phyloP scores from a whole-genome alignment of 106 monocot species.

The Dendrobium nobile region DNA sequence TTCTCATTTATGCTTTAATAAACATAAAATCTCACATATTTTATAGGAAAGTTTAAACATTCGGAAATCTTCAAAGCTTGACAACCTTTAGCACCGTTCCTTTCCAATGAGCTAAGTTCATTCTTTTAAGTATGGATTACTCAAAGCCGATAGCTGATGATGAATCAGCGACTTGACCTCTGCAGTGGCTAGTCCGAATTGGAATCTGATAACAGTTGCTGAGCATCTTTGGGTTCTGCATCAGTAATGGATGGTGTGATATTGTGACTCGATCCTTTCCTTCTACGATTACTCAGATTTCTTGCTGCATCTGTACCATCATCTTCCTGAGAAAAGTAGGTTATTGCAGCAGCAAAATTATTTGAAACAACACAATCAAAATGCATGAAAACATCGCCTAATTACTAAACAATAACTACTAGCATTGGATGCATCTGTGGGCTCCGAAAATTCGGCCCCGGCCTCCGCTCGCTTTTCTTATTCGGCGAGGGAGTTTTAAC shows the following conservation, averaged over 20 bases:
- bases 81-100: background rate
- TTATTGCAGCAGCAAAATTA: background rate
- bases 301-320: conserved; percentile 5
- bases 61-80: background rate
- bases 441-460: too few relatives aligned
- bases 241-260: conserved; percentile 51
- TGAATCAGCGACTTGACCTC: background rate
- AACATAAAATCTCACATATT: too few relatives aligned
- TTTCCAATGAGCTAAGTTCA: background rate
- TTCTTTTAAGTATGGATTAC: background rate
- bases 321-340: conserved; percentile 13
- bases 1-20: too few relatives aligned
- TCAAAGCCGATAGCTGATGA: background rate
- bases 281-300: background rate
- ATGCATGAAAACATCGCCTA: background rate
- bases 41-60: too few relatives aligned
- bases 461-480: too few relatives aligned
- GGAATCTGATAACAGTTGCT: conserved; percentile 44
- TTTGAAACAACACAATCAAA: background rate
- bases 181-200: conserved; percentile 52
- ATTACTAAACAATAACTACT: background rate
- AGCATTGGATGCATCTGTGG: too few relatives aligned
- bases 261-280: conserved; percentile 13
- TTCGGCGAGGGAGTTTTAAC: too few relatives aligned
- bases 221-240: conserved; percentile 52